Conservation (phyloP, 2,329 filamentous ascomycete genomes). For the Verticillium nubilum region DNA sequence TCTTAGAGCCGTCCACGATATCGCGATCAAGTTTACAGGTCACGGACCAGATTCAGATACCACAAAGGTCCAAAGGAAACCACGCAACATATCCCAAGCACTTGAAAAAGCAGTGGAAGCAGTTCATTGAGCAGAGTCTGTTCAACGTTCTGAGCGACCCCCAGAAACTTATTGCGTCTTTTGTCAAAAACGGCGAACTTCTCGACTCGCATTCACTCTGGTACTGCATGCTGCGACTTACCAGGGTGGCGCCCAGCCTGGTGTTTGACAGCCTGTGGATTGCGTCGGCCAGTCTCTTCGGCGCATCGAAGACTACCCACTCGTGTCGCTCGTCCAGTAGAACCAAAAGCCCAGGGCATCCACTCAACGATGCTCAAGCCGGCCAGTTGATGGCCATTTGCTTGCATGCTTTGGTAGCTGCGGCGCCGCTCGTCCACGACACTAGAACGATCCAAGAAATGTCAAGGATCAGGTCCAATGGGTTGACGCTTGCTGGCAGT, state of each 20-base stretch:
- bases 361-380: conserved; percentile 43
- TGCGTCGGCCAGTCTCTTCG: conserved; percentile 52
- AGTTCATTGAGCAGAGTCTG: conserved; percentile 59
- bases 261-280: conserved; percentile 63
- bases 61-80: conserved; percentile 26
- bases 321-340: conserved; percentile 31
- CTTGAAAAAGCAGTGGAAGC: conserved; percentile 46
- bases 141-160: conserved; percentile 59
- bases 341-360: conserved; percentile 22
- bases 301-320: conserved; percentile 42
- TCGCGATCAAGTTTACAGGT: conserved; percentile 6
- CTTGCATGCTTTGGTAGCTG: conserved; percentile 56
- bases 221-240: conserved; percentile 58
- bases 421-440: conserved; percentile 45
- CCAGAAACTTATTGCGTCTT: conserved; percentile 48
- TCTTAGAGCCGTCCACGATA: conserved; percentile 29
- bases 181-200: conserved; percentile 44
- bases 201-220: conserved; percentile 57
- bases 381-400: conserved; percentile 53
- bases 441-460: conserved; percentile 49
- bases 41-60: conserved; percentile 16
- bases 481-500: conserved; percentile 41
- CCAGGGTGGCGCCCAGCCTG: conserved; percentile 48
- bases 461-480: conserved; percentile 54
- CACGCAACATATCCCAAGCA: conserved; percentile 18